These are phyloP conservation scores for Sechiopsis laciniata DNA, from an alignment of 306 rosid genomes.

Conservation along the genomic window DNA sequence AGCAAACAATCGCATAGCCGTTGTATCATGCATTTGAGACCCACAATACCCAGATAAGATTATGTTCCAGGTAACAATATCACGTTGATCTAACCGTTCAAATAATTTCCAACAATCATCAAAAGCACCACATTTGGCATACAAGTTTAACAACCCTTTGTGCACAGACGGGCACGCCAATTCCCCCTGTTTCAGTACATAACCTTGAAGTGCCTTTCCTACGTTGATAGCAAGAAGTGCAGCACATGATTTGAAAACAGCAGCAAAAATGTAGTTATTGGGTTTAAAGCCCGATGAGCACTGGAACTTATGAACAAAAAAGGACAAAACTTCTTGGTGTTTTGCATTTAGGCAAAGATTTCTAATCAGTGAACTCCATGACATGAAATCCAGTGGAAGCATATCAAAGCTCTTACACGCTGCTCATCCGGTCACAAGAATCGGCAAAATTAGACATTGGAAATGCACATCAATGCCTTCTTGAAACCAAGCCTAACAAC, in stretches of 20 bases:
- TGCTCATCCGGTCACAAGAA: background rate
- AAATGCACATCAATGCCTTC: background rate
- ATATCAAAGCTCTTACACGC: background rate
- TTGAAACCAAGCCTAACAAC: background rate
- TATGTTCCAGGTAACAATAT: slow-evolving; percentile 81
- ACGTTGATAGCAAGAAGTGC: slow-evolving; percentile 40
- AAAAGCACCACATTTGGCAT: slow-evolving; percentile 62
- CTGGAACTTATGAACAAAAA: slow-evolving; percentile 38
- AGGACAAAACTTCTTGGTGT: slow-evolving; percentile 48
- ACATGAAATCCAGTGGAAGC: slow-evolving; percentile 19
- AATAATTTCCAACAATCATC: slow-evolving; percentile 56
- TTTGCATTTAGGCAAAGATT: slow-evolving; percentile 36
- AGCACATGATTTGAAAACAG: slow-evolving; percentile 64
- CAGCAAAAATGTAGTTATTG: slow-evolving; percentile 41
- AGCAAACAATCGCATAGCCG: slow-evolving; percentile 50
- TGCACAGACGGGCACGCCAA: slow-evolving; percentile 49
- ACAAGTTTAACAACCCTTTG: slow-evolving; percentile 79
- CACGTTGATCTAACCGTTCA: slow-evolving; percentile 41
- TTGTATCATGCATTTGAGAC: slow-evolving; percentile 34
- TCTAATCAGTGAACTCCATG: slow-evolving; percentile 40
- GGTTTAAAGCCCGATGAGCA: slow-evolving; percentile 39
- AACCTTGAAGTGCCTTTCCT: slow-evolving; percentile 64
- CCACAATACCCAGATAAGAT: slow-evolving; percentile 63
- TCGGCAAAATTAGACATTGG: background rate
- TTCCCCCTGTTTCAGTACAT: slow-evolving; percentile 58